Evolutionary conservation across 345 rosid species (phyloP).

Genomic region (Abelmoschus esculentus): DNA sequence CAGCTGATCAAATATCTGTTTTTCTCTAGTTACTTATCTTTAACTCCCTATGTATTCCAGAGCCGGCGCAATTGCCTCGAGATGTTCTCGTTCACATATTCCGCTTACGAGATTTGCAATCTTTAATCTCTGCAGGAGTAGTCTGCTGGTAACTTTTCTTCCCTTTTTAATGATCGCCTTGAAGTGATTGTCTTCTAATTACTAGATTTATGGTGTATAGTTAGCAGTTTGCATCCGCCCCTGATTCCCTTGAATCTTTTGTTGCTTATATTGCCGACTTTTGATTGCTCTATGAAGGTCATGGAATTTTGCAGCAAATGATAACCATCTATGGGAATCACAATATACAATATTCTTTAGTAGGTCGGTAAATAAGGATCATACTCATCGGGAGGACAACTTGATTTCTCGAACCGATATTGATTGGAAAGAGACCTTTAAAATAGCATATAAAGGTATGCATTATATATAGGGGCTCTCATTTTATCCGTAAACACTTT

Average conservation of each 20-base stretch:
- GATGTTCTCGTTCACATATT: slow-evolving; percentile 64
- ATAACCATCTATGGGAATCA: slow-evolving; percentile 49
- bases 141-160: slow-evolving; percentile 53
- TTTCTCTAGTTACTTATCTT: no score
- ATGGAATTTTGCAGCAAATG: slow-evolving; percentile 64
- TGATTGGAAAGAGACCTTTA: slow-evolving; percentile 62
- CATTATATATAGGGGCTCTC: neutral
- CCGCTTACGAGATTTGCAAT: slow-evolving; percentile 52
- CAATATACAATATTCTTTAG: slow-evolving; percentile 35
- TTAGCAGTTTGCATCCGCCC: neutral
- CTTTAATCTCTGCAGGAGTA: slow-evolving; percentile 46
- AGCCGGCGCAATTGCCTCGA: slow-evolving; percentile 48
- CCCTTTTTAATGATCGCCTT: neutral
- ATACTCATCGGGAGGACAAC: neutral
- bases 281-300: slow-evolving; percentile 41
- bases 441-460: slow-evolving; percentile 43
- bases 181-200: neutral
- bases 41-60: slow-evolving; percentile 27
- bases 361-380: neutral
- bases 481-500: no score
- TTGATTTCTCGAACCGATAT: slow-evolving; percentile 12
- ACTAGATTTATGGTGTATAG: neutral
- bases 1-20: neutral
- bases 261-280: slow-evolving; percentile 7
- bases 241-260: neutral